Evolutionary conservation across 1,139 yeast species (phyloP).

Genomic region (Geotrichum phurueaensis): DNA sequence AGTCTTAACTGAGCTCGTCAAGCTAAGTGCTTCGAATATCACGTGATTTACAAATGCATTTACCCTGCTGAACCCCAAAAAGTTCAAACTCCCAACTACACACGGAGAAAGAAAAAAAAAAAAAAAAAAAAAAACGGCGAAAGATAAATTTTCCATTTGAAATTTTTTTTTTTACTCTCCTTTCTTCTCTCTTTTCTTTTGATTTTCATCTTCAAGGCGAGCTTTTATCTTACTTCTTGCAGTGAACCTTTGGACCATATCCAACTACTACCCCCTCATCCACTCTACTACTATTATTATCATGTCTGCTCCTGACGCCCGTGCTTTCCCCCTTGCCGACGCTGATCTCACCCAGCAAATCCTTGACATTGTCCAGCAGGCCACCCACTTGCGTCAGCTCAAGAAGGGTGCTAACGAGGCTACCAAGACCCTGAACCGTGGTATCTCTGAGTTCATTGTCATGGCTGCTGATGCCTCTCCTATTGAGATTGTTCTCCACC

Average conservation of each 20-base stretch:
- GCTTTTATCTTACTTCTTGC: conserved; percentile 22
- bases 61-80: background rate
- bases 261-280: conserved; percentile 1
- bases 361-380: conserved; percentile 95
- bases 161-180: background rate
- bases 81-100: background rate
- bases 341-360: conserved; percentile 93
- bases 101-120: background rate
- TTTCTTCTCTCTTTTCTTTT: background rate
- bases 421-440: conserved; percentile 98
- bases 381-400: conserved; percentile 95
- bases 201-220: conserved; percentile 21
- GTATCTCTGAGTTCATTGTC: conserved; percentile 97
- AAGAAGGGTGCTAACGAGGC: conserved; percentile 99
- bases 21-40: background rate
- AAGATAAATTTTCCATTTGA: background rate
- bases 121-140: background rate
- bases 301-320: conserved; percentile 38
- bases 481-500: conserved; percentile 93
- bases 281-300: background rate
- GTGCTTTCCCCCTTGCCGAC: conserved; percentile 98
- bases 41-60: background rate
- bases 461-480: conserved; percentile 99
- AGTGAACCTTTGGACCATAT: conserved; percentile 25
- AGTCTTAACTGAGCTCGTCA: background rate